phyloP scores from a whole-genome alignment of 257 asterid genomes.

The Asclepias syriaca region DNA sequence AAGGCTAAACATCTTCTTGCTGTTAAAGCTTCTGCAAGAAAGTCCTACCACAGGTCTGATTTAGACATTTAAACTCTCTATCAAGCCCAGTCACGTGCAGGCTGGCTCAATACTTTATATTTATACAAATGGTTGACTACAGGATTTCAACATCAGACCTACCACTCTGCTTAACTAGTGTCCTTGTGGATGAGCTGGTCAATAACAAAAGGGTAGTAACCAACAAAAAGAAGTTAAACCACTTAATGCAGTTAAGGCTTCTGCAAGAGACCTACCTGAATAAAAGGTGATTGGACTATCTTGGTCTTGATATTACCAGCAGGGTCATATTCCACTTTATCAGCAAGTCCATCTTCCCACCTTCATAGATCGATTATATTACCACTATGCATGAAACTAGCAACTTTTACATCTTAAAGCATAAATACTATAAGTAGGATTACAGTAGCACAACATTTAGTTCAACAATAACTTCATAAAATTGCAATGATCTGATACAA shows the following conservation, averaged over 20 bases:
- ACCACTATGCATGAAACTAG: constrained; percentile 9
- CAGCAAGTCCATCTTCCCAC: constrained; percentile 85
- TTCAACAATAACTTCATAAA: background rate
- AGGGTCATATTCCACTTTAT: constrained; percentile 58
- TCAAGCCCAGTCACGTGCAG: background rate
- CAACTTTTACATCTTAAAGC: background rate
- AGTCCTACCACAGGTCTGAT: constrained; percentile 34
- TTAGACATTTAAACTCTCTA: background rate
- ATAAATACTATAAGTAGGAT: background rate
- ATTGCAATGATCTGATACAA: background rate
- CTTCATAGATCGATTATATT: constrained; percentile 36
- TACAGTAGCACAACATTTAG: background rate
- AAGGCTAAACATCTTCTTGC: constrained; percentile 14
- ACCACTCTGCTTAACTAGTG: background rate
- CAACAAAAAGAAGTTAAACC: constrained; percentile 5
- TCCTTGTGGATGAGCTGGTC: background rate
- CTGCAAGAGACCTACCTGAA: constrained; percentile 55
- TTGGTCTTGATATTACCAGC: constrained; percentile 69
- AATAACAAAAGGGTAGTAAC: background rate
- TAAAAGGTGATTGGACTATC: constrained; percentile 80
- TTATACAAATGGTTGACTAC: background rate
- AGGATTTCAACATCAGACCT: background rate
- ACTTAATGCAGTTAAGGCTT: constrained; percentile 14
- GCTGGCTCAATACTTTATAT: background rate
- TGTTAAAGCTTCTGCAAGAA: constrained; percentile 7